Evolutionary conservation across 441 rosid genomes (phyloP), one percentile per base, ranked within the genome.

Genomic region (Aquilaria agallochum): DNA sequence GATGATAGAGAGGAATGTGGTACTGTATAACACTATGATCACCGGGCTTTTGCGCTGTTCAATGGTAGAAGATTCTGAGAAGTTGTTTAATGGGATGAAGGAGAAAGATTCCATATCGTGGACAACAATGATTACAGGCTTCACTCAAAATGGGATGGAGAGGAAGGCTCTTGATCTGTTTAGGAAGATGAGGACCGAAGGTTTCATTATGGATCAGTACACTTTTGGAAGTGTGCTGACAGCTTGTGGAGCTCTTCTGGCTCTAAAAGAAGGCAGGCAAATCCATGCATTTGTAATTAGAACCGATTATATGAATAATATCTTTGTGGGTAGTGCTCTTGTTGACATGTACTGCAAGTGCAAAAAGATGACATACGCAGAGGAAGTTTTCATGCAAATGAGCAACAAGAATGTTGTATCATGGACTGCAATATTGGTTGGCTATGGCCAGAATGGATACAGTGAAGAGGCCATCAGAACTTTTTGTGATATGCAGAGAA

Each of bases 361-460:
- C 74, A 84, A 75, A 72, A 65, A 55, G 67, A 62, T 86, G 71
- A 62, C 59, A 52, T 80, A 76, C 57, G 99, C 97, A 6, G 87
- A 82, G 74, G 70, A 76, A 49, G 90, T 88, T 71, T 91, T 89
- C 58, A 68, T 66, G 72, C 70, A 74, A 69, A 88, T 88, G 96
- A 70, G 59, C 11, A 55, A 63, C 71, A 95, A 81, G 83, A 95
- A 92, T 72, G 94, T 92, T 66, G 89, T 92, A 59, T 86, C 99
- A 50, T 89, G 99, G 96, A 95, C 98, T 55, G 91, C 97, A 60
- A 83, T 95, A 96, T 76, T 89, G 36, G 99, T 89, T 75, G 97
- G 97, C 59, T 92, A 86, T 76, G 97, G 96, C 42, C 96, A 89
- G 68, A 83, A 83, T 40, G 97, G 97, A 11, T 83, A 72, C 66